Base-by-base conservation (phyloP, 208 protist genomes). In the Crithidia fasciculata region DNA sequence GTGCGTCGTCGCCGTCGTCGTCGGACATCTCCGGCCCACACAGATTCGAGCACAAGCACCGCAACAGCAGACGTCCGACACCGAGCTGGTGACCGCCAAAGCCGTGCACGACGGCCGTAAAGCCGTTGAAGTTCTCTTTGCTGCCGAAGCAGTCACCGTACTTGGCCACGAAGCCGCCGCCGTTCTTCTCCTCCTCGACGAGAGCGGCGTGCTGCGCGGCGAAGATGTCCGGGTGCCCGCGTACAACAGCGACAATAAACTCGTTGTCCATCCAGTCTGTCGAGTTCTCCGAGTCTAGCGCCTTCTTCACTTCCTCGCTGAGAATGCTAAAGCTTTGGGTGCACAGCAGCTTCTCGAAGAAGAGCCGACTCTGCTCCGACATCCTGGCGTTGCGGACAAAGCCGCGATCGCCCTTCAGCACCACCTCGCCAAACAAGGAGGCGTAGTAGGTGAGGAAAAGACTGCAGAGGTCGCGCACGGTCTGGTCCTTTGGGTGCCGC, bases 391-490 rank as follows among this genome's bases (percentile, higher is more conserved):
- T 62, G 18, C n/a, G 63, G 0, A 85, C 71, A 58, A 80, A 88
- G 12, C 60, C 78, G 5, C 54, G 74, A 2, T 59, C 67, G 15
- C 83, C 85, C 53, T 82, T 65, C 13, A 91, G 65, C 60, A 88
- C 69, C 18, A 95, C 80, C 61, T 87, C 81, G 19, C 87, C 87
- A 68, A 93, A 90, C 12, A 93, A 63, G 0, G 76, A 78, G 4
- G 90, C 90, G 76, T 95, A 95, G 76, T 95, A 93, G 5, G 82
- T 92, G 18, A 91, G 62, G 64, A 95, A 93, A 12, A 95, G 74
- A 66, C 87, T 92, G 58, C 90, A 95, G 10, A 95, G 58, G 71
- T 95, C 90, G 4, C 80, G 76, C 54, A 85, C 86, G 0, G 84
- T 90, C 19, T 91, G 85, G 40, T 88, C 85, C 61, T 74, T 78